Base-by-base conservation (phyloP, 768 basidiomycete genomes). In the Candolleomyces eurysporus region DNA sequence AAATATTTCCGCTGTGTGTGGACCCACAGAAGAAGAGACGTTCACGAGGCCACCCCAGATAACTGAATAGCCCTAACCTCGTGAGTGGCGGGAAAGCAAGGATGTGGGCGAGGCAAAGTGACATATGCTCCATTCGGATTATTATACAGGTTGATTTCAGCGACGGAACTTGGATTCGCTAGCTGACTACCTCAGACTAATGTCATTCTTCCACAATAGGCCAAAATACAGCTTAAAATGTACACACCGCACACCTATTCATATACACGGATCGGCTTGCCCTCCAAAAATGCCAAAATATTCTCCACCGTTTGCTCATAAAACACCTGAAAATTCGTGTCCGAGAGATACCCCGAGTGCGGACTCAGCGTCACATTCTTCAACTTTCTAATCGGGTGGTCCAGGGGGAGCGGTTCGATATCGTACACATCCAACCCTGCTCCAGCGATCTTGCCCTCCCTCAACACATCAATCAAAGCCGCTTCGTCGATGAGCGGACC, bases 371-470 rank as follows among this genome's bases (percentile, higher is more conserved):
- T 84, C 5, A 86, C 83, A 61, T 86, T 85, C 54, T 77, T 71
- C 58, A 83, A 67, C 32, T 67, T 76, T 51, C 87, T 76, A 19
- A 88, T 61, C 0, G 84, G 79, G 66, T 88, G 82, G 53, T 83
- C 80, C 39, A 83, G 63, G 5, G 85, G 84, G 58, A 88, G 71
- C 14, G 88, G 89, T 66, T 90, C 87, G 39, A 80, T 66, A 51
- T 87, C 86, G 66, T 82, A 90, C 1, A 90, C 88, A 68, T 89
- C 88, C 58, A 89, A 68, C 0, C 84, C 88, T 0, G 82, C 87
- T 0, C 85, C 88, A 3, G 79, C 78, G 40, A 89, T 86, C 48
- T 21, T 40, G 17, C 54, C 54, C 54, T 56, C 54, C 26, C 40
- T 40, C 40, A 56, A 16, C 2, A 56, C 77, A 4, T 82, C 70